A percentile compares a stretch with the other conserved stretches of the same genome.
These are phyloP conservation scores for Hyphodiscus sp. DNA, from an alignment of 2,329 filamentous ascomycete species.

Conservation along the genomic window DNA sequence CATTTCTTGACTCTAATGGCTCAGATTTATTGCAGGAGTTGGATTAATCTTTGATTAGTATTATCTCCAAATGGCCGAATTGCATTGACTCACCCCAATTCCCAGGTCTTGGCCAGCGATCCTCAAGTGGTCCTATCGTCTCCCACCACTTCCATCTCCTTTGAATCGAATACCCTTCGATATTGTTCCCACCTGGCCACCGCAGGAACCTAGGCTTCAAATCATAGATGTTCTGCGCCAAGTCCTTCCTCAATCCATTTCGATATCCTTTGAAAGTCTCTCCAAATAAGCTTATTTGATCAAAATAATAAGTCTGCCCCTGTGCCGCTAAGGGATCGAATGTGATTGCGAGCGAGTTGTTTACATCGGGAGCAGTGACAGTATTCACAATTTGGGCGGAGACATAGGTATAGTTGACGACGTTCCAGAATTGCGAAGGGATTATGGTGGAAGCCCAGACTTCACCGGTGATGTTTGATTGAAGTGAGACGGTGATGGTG, in stretches of 20 bases:
- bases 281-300: slow-evolving; percentile 52
- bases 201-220: slow-evolving; percentile 51
- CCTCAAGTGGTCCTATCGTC: slow-evolving; percentile 33
- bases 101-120: slow-evolving; percentile 30
- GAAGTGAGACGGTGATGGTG: slow-evolving; percentile 22
- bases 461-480: slow-evolving; percentile 24
- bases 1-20: slow-evolving; percentile 9
- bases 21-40: too few species aligned
- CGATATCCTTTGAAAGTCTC: slow-evolving; percentile 49
- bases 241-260: slow-evolving; percentile 51
- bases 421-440: slow-evolving; percentile 32
- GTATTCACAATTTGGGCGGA: slow-evolving; percentile 12
- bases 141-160: slow-evolving; percentile 32
- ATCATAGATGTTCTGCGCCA: slow-evolving; percentile 45
- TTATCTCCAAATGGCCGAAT: not conserved
- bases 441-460: slow-evolving; percentile 21
- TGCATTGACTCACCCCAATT: slow-evolving; percentile 34
- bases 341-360: slow-evolving; percentile 49
- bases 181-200: slow-evolving; percentile 59
- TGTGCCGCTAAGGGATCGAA: slow-evolving; percentile 40
- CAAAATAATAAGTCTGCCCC: slow-evolving; percentile 41
- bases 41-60: too few species aligned
- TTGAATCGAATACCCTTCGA: slow-evolving; percentile 30
- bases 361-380: slow-evolving; percentile 27
- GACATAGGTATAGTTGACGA: slow-evolving; percentile 31